phyloP scores from a whole-genome alignment of 1,139 yeast genomes.

The Meyerozyma sp. region DNA sequence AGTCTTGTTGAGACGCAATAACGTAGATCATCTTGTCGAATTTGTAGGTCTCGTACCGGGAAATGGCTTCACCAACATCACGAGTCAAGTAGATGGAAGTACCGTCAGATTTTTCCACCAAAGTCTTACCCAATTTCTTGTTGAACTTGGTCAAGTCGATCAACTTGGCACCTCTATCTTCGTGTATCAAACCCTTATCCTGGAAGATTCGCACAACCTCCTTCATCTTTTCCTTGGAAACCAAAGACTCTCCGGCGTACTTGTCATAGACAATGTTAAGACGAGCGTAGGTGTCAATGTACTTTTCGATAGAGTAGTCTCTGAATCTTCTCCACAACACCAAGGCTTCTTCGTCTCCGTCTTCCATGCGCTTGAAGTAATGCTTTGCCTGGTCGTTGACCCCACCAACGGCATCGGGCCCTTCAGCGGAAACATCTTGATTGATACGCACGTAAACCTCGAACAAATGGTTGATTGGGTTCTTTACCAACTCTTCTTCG shows the following conservation, averaged over 20 bases:
- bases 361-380: slow-evolving; percentile 89
- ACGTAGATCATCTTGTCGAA: slow-evolving; percentile 97
- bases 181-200: slow-evolving; percentile 69
- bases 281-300: slow-evolving; percentile 85
- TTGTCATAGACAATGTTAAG: slow-evolving; percentile 82
- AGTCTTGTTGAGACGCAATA: slow-evolving; percentile 93
- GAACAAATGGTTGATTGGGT: slow-evolving; percentile 93
- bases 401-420: slow-evolving; percentile 50
- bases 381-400: slow-evolving; percentile 84
- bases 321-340: slow-evolving; percentile 85
- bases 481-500: slow-evolving; percentile 62
- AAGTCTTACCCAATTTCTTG: slow-evolving; percentile 90
- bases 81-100: slow-evolving; percentile 91
- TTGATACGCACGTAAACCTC: slow-evolving; percentile 90
- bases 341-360: slow-evolving; percentile 80
- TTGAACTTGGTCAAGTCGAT: slow-evolving; percentile 82
- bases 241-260: slow-evolving; percentile 96
- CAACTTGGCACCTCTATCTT: slow-evolving; percentile 87
- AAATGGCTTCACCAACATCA: slow-evolving; percentile 96
- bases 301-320: slow-evolving; percentile 79
- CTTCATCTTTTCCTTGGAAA: slow-evolving; percentile 67
- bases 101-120: slow-evolving; percentile 94
- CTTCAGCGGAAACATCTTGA: slow-evolving; percentile 73
- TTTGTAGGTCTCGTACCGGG: slow-evolving; percentile 76
- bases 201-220: slow-evolving; percentile 58